These are phyloP conservation scores for Paxillus ammoniavirescens DNA, from an alignment of 768 basidiomycete species.

Conservation along the genomic window DNA sequence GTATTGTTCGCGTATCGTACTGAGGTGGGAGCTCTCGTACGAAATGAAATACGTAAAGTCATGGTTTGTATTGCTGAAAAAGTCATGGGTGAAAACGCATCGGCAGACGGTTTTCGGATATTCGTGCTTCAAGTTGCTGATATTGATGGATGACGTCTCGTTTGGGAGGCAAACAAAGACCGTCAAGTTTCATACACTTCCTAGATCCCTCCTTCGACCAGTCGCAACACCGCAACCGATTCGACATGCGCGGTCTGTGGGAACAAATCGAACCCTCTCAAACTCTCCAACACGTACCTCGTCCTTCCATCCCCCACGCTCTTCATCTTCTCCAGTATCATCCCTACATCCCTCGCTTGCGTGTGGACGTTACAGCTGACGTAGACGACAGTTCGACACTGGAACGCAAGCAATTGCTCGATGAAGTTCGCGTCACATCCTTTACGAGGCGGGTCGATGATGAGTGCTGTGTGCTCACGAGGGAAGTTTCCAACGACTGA, in stretches of 20 bases:
- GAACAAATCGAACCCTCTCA: constrained; percentile 92
- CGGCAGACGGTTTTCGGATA: background rate
- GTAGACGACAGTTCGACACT: constrained; percentile 72
- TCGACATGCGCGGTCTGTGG: constrained; percentile 97
- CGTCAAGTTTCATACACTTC: background rate
- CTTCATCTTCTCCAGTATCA: constrained; percentile 51
- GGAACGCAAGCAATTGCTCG: constrained; percentile 70
- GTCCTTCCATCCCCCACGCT: constrained; percentile 35
- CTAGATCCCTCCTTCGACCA: constrained; percentile 25
- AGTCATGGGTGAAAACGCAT: no score
- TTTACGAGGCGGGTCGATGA: constrained; percentile 93
- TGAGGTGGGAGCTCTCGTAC: no score
- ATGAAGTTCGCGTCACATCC: constrained; percentile 85
- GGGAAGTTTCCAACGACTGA: constrained; percentile 64
- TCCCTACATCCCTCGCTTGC: constrained; percentile 84
- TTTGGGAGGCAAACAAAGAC: no score
- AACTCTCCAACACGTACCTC: constrained; percentile 75
- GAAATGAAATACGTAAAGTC: no score
- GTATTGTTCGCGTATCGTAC: no score
- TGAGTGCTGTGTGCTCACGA: constrained; percentile 58
- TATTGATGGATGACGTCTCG: background rate
- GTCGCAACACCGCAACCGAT: constrained; percentile 66
- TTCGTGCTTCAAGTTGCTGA: background rate
- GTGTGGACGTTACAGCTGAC: constrained; percentile 97
- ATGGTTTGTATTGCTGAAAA: no score